Base-by-base conservation (phyloP, 805 yeast species). In the Lipomyces spencermartinsiae region DNA sequence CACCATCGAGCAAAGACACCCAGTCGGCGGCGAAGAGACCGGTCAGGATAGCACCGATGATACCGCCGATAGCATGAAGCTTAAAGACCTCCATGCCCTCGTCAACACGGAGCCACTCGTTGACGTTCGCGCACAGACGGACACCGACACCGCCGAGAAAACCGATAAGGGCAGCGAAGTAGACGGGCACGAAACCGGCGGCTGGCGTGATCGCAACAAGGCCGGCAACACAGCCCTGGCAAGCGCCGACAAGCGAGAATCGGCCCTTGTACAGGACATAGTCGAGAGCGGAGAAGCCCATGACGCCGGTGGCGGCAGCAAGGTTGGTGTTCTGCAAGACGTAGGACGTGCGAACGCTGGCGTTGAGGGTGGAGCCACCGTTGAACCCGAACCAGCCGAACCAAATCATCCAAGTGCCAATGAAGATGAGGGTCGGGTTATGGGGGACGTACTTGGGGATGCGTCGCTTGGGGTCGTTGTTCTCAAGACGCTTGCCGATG, bases 381-480 rank as follows among this genome's bases (percentile, higher is more conserved):
- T 95, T 95, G 87, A 95, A 95, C 54, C 97, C 98, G 76, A 93
- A 93, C 99, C 99, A 95, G 49, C 98, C 99, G 76, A 95, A 93
- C 97, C 98, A 94, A 74, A 95, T 85, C 83, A 95, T 91, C 12
- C 92, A 89, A 25, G 98, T 93, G 64, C 99, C 99, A 67, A 95
- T 81, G 19, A 93, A 97, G 67, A 93, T 92, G 59, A 93, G 86
- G 8, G 97, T 86, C 51, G 94, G 97, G 29, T 95, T 90, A 79
- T 94, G 98, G 54, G 99, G 98, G 22, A 67, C 69, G 57, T 51
- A 70, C 65, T 68, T 69, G 51, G 65, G 63, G 34, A 33, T 4
- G 5, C 57, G 31, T 43, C 61, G 56, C 33, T 37, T 14, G n/a
- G 67, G 66, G 19, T 46, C 25, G 65, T 43, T 49, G 35, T 55